Conservation (phyloP, 1,284 basidiomycete species). For the Lignosus rhinocerotis region DNA sequence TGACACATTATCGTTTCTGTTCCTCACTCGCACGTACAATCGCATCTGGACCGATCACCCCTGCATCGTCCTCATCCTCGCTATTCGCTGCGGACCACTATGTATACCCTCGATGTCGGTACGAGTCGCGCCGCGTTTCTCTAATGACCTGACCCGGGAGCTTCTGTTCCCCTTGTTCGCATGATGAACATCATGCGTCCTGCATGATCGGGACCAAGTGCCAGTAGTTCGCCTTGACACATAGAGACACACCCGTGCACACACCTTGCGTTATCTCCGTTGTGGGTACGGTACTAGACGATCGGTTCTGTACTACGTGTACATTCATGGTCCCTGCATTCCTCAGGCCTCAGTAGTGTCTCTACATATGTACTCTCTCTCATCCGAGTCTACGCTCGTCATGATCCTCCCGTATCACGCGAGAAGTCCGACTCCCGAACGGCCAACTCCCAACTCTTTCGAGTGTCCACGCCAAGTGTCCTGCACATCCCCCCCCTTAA, state of each 20-base stretch:
- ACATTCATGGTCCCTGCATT: conserved; percentile 1
- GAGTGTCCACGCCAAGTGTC: too few relatives aligned
- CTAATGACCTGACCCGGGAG: not conserved
- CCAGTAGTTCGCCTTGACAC: not conserved
- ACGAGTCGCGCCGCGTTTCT: not conserved
- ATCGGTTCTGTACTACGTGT: not conserved
- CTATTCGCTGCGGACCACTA: not conserved
- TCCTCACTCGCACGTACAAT: conserved; percentile 5
- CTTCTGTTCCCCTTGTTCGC: too few relatives aligned
- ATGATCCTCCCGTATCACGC: too few relatives aligned
- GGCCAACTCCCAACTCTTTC: too few relatives aligned
- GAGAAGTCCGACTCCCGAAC: too few relatives aligned
- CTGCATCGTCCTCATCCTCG: not conserved
- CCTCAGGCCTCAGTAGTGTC: not conserved
- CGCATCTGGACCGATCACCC: not conserved
- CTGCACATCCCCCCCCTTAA: too few relatives aligned
- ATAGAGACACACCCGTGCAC: not conserved
- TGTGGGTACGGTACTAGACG: not conserved
- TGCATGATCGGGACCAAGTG: not conserved
- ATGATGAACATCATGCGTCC: not conserved
- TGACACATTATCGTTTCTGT: not conserved
- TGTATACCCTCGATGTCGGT: conserved; percentile 1
- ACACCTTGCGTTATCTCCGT: not conserved
- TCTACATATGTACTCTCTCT: not conserved
- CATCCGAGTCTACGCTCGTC: not conserved